Conservation (phyloP, 2,329 filamentous ascomycete species). For the Cladosporium sp. region DNA sequence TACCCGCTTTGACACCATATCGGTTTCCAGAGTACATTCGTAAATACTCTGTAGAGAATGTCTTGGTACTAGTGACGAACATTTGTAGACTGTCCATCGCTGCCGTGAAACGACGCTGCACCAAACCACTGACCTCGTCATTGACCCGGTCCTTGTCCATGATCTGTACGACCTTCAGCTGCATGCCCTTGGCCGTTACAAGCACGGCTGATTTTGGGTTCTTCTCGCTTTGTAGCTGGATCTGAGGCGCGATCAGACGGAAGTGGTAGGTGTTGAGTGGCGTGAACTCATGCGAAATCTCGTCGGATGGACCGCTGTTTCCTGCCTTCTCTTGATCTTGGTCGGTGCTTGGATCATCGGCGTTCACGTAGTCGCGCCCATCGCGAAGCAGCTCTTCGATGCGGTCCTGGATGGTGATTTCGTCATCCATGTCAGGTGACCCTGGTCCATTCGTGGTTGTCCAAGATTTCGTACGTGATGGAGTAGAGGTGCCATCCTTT, state of each 20-base stretch:
- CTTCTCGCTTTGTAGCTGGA: conserved; percentile 97
- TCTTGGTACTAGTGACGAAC: conserved; percentile 93
- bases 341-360: conserved; percentile 54
- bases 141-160: conserved; percentile 94
- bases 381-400: conserved; percentile 84
- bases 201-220: conserved; percentile 95
- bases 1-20: conserved; percentile 79
- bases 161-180: conserved; percentile 93
- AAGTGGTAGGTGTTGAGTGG: conserved; percentile 93
- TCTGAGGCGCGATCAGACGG: conserved; percentile 91
- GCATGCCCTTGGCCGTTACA: conserved; percentile 96
- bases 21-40: conserved; percentile 92
- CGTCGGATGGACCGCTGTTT: conserved; percentile 46
- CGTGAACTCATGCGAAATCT: conserved; percentile 82
- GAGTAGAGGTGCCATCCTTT: conserved; percentile 46
- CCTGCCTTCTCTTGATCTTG: conserved; percentile 35
- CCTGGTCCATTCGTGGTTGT: conserved; percentile 25
- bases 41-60: conserved; percentile 75
- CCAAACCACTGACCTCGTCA: conserved; percentile 89
- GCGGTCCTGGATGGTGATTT: conserved; percentile 70
- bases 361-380: conserved; percentile 74
- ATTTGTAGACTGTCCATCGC: conserved; percentile 98
- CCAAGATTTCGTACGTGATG: conserved; percentile 24
- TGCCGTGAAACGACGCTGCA: conserved; percentile 88
- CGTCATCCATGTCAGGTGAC: conserved; percentile 52